A percentile compares a stretch with the other conserved stretches of the same genome.
Conservation (phyloP, 2,329 filamentous ascomycete species). For the Xylariaceae sp. region DNA sequence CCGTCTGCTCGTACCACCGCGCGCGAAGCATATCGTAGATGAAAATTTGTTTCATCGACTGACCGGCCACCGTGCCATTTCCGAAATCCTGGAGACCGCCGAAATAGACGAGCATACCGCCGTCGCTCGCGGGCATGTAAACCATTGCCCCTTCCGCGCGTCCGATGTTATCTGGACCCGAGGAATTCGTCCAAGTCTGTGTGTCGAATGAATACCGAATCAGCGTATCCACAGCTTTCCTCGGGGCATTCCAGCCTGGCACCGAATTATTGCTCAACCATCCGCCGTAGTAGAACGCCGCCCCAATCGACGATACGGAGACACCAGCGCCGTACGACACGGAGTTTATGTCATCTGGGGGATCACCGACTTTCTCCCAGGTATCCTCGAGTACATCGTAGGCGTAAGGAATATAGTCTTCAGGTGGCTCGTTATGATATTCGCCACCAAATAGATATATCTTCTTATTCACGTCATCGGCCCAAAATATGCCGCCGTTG, state of each 20-base stretch:
- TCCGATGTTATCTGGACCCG: conserved; percentile 50
- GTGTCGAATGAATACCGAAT: conserved; percentile 55
- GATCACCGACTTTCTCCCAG: conserved; percentile 50
- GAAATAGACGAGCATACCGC: conserved; percentile 60
- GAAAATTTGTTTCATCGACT: conserved; percentile 51
- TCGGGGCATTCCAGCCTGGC: conserved; percentile 47
- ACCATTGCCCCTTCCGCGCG: conserved; percentile 60
- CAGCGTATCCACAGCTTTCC: conserved; percentile 49
- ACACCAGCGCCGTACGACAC: conserved; percentile 58
- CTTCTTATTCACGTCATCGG: conserved; percentile 60
- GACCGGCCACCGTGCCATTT: conserved; percentile 46
- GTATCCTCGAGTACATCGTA: conserved; percentile 57
- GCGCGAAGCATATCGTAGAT: conserved; percentile 60
- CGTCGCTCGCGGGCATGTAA: conserved; percentile 58
- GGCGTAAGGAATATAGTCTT: conserved; percentile 50
- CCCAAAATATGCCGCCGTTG: conserved; percentile 52
- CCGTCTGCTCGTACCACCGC: conserved; percentile 59
- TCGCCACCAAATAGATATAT: conserved; percentile 64
- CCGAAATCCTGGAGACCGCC: conserved; percentile 53
- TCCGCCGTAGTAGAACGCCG: conserved; percentile 62
- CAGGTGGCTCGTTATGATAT: conserved; percentile 41
- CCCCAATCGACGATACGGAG: conserved; percentile 50
- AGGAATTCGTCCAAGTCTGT: conserved; percentile 51
- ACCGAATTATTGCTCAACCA: conserved; percentile 56
- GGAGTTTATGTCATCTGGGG: conserved; percentile 39